Percentiles rank a stretch among this genome's conserved stretches.
These are phyloP conservation scores for Populus hybrid DNA, from an alignment of 441 rosid species.

Conservation along the genomic window DNA sequence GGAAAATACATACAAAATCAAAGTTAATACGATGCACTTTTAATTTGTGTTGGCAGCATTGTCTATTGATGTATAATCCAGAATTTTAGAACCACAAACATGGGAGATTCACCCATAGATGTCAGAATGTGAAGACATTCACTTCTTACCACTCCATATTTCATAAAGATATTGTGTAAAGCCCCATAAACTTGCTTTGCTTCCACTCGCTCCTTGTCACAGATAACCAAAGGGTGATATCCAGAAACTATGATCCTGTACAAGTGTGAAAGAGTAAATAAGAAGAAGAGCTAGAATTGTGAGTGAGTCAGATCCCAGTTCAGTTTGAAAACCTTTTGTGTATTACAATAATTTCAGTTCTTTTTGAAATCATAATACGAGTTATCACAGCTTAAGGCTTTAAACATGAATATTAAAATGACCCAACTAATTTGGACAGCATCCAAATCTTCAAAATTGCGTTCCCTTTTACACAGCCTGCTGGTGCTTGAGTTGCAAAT, in stretches of 20 bases:
- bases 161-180: conserved; percentile 44
- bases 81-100: background rate
- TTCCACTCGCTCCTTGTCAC: conserved; percentile 31
- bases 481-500: background rate
- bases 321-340: too few species aligned
- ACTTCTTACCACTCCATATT: conserved; percentile 66
- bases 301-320: background rate
- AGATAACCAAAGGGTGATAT: conserved; percentile 43
- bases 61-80: background rate
- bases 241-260: conserved; percentile 67
- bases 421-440: background rate
- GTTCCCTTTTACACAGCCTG: background rate
- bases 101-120: background rate
- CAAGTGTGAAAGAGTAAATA: conserved; percentile 7
- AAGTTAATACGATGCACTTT: background rate
- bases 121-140: conserved; percentile 8
- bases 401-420: background rate
- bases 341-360: background rate
- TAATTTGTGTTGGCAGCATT: background rate
- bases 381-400: background rate
- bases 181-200: conserved; percentile 34
- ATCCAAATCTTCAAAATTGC: background rate
- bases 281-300: background rate
- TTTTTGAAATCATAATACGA: background rate
- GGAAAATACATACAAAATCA: background rate